Base-by-base conservation (phyloP, 208 protist species). In the Phytomonas sp. region DNA sequence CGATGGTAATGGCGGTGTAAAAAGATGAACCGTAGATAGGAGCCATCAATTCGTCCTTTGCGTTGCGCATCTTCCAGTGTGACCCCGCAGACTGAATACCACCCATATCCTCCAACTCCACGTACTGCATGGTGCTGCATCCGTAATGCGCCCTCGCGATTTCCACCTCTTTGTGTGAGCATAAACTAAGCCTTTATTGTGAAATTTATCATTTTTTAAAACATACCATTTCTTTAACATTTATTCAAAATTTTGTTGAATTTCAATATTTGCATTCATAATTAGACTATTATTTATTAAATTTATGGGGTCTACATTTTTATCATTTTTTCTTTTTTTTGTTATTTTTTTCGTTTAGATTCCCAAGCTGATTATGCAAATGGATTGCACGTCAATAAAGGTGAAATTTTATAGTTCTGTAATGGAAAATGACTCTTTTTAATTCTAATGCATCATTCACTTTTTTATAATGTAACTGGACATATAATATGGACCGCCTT, bases 11-110 rank as follows among this genome's bases (percentile, higher is more conserved):
- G 7, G 72, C 75, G n/a, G 69, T 92, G 75, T 86, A 90, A 68
- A 73, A 94, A 26, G 33, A 77, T 8, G 32, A 63, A 42, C n/a
- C 4, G 0, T 6, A 11, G 12, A 69, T 68, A 8, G 72, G 74
- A 12, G 83, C 66, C 92, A 98, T 98, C 40, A 94, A 69, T 69
- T 98, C 94, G 45, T 96, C 83, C 60, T 76, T 76, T 19, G 88
- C 81, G 52, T 89, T 86, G 65, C 85, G 76, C n/a, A 80, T 75
- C 78, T 95, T 87, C 92, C 94, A 97, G 81, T 97, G 92, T 19
- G 88, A 96, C 32, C 37, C 37, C 5, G 52, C 75, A 0, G 83
- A 83, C 31, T 74, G 80, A 0, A 11, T 11, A 14, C 75, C 77
- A 37, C 89, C 89, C 52, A 72, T 49, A 66, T 95, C 80, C 71